Evolutionary conservation across 2,329 filamentous ascomycete species (phyloP).

Genomic region (Acephala macrosclerotiorum): DNA sequence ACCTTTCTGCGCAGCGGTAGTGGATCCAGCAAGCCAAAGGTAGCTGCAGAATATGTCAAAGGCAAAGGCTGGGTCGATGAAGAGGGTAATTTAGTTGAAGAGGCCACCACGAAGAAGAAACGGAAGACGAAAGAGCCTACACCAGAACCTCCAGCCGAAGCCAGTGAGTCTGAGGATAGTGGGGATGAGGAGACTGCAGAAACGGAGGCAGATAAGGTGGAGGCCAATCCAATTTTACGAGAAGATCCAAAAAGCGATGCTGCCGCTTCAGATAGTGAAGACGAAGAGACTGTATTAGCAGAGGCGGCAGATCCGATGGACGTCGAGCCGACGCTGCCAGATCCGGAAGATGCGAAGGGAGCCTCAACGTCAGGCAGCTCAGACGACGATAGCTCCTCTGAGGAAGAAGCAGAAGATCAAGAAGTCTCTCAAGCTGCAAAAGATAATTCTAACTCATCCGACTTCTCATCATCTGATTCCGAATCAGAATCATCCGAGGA

Average conservation of each 20-base stretch:
- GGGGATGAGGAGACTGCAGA: conserved; percentile 2
- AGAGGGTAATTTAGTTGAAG: conserved; percentile 77
- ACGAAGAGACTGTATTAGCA: neutral
- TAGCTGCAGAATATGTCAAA: conserved; percentile 75
- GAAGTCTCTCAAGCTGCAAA: neutral
- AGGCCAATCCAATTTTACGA: neutral
- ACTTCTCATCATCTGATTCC: conserved; percentile 19
- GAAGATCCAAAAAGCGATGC: neutral
- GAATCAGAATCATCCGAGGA: conserved; percentile 28
- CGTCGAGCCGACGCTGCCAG: neutral
- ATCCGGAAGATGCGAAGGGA: neutral
- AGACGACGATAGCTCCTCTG: conserved; percentile 16
- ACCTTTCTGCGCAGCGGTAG: conserved; percentile 74
- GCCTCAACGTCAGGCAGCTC: neutral
- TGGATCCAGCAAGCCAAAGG: conserved; percentile 50
- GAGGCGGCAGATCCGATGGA: neutral
- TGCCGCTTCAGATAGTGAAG: neutral
- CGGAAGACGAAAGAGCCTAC: conserved; percentile 8
- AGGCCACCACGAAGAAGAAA: conserved; percentile 36
- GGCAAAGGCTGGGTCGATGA: conserved; percentile 89
- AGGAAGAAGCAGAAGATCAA: conserved; percentile 23
- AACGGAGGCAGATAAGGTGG: conserved; percentile 17
- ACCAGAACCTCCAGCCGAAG: conserved; percentile 9
- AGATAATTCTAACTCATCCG: conserved; percentile 16
- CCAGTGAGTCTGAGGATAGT: conserved; percentile 2